These are phyloP conservation scores for Thielaviopsis euricoi DNA, from an alignment of 2,329 filamentous ascomycete species.

Conservation along the genomic window DNA sequence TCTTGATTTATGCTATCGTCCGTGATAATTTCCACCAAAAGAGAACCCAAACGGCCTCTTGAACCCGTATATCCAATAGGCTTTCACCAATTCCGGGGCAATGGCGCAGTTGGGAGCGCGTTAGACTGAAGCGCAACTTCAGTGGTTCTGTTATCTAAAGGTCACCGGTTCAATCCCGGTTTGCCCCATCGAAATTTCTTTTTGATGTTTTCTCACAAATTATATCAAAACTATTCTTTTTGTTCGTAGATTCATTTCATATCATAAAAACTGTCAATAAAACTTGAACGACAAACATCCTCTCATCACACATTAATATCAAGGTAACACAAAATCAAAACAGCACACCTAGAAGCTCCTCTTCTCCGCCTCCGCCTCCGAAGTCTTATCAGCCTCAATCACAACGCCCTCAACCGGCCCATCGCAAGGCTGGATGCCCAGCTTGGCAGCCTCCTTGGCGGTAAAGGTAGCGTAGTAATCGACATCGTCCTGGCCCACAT, in stretches of 20 bases:
- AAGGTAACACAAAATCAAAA: neutral
- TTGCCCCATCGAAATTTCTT: constrained; percentile 2
- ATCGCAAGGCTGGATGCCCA: constrained; percentile 21
- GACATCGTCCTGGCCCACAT: constrained; percentile 26
- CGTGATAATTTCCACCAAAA: neutral
- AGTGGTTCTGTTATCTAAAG: constrained; percentile 7
- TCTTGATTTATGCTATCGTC: too few species aligned
- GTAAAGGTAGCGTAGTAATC: constrained; percentile 31
- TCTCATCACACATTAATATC: neutral
- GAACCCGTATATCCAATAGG: neutral
- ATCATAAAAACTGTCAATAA: too few species aligned
- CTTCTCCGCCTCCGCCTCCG: constrained; percentile 4
- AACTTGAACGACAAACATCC: neutral
- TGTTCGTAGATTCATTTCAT: neutral
- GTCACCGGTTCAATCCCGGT: constrained; percentile 11
- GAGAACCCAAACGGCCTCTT: neutral
- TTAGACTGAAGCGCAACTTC: constrained; percentile 10
- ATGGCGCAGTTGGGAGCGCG: constrained; percentile 11
- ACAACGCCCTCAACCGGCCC: neutral
- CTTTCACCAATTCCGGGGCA: neutral
- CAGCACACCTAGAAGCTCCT: neutral
- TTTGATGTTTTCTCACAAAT: neutral
- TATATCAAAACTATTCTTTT: too few species aligned
- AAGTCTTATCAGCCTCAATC: neutral
- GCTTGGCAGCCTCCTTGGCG: constrained; percentile 22